phyloP scores from a whole-genome alignment of 306 rosid genomes.

The Cyamopsis tetragonoloba region DNA sequence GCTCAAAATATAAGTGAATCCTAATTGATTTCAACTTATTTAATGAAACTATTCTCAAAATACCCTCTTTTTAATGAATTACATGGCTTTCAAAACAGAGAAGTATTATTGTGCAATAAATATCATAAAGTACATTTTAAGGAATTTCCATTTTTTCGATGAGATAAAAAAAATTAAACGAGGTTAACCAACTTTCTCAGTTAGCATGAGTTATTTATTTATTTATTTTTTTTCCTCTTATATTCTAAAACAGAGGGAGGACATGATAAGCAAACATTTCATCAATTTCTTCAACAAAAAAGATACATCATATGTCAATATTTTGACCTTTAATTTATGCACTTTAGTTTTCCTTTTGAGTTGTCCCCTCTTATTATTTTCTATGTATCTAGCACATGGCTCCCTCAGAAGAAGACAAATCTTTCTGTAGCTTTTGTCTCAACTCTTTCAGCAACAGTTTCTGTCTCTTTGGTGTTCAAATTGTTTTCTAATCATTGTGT shows the following conservation, averaged over 20 bases:
- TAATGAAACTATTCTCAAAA: no score
- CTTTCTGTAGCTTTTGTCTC: slow-evolving; percentile 2
- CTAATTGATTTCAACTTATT: no score
- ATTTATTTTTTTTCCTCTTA: no score
- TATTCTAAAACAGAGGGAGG: neutral
- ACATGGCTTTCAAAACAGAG: no score
- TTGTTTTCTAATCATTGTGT: neutral
- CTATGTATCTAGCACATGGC: neutral
- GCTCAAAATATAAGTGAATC: no score
- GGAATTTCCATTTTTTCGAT: no score
- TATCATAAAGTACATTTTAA: no score
- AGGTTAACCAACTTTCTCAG: no score
- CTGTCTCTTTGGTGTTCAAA: neutral
- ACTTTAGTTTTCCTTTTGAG: neutral
- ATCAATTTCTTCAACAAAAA: slow-evolving; percentile 1
- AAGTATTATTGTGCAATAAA: no score
- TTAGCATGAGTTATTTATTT: no score
- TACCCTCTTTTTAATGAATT: no score
- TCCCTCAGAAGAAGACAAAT: neutral
- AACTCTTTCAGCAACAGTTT: neutral
- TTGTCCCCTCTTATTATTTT: neutral
- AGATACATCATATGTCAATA: neutral
- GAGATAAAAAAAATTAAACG: no score
- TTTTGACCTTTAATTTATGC: neutral
- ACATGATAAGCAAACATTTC: neutral